Conservation (phyloP, 2,329 filamentous ascomycete species). For the Westerdykella sp. region DNA sequence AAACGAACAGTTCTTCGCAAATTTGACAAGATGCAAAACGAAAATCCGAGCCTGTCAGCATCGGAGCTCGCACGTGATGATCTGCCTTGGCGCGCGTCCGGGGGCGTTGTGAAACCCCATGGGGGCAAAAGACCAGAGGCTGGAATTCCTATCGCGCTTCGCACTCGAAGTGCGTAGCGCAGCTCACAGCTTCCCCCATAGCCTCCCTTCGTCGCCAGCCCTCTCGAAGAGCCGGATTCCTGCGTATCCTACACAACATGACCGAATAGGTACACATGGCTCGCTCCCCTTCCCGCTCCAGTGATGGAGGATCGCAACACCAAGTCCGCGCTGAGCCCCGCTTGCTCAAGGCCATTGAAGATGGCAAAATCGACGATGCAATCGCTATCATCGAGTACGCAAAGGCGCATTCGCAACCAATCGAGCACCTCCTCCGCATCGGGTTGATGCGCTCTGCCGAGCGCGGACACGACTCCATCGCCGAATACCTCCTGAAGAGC, state of each 20-base stretch:
- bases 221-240: too few relatives aligned
- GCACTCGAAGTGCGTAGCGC: too few relatives aligned
- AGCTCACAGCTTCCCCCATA: too few relatives aligned
- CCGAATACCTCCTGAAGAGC: conserved; percentile 28
- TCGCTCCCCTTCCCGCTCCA: conserved; percentile 31
- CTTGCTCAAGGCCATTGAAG: conserved; percentile 33
- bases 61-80: conserved; percentile 20
- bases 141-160: too few relatives aligned
- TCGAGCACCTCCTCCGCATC: conserved; percentile 33
- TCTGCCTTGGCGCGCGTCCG: conserved; percentile 14
- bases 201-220: too few relatives aligned
- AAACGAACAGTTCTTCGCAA: too few relatives aligned
- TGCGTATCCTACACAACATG: neutral
- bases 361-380: conserved; percentile 22
- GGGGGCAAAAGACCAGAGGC: neutral
- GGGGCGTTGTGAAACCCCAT: conserved; percentile 12
- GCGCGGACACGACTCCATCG: conserved; percentile 23
- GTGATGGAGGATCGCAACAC: conserved; percentile 27
- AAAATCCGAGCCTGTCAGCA: neutral
- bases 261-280: conserved; percentile 15
- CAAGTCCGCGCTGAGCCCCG: conserved; percentile 28
- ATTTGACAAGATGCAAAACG: too few relatives aligned
- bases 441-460: conserved; percentile 32
- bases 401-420: conserved; percentile 6
- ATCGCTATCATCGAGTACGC: conserved; percentile 30